These are phyloP conservation scores for Fusarium sp. DNA, from an alignment of 2,329 filamentous ascomycete species.

Conservation along the genomic window DNA sequence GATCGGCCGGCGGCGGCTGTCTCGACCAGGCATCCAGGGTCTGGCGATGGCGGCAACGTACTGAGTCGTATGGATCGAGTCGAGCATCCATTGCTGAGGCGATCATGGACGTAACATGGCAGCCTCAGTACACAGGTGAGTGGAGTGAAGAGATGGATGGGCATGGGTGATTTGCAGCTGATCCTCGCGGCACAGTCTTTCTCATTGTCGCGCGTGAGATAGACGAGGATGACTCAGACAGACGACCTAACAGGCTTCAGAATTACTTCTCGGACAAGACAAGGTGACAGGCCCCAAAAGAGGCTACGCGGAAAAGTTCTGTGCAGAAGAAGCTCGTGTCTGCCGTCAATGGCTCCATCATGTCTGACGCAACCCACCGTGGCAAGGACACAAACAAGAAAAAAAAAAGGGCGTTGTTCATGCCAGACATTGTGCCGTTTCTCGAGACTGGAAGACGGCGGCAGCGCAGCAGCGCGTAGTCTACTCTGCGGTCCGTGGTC, in stretches of 20 bases:
- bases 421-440: conserved; percentile 15
- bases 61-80: not conserved
- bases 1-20: conserved; percentile 17
- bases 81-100: conserved; percentile 11
- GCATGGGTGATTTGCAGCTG: conserved; percentile 35
- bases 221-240: conserved; percentile 42
- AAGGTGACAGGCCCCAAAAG: not conserved
- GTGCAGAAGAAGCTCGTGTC: not conserved
- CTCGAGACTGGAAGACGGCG: conserved; percentile 31
- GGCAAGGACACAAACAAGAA: not conserved
- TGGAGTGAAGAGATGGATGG: conserved; percentile 19
- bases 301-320: not conserved
- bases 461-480: conserved; percentile 24
- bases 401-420: not conserved
- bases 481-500: conserved; percentile 22
- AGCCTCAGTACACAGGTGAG: conserved; percentile 2
- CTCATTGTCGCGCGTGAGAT: conserved; percentile 37
- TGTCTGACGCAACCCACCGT: conserved; percentile 7
- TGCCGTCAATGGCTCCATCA: not conserved
- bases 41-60: conserved; percentile 4
- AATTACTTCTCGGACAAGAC: not conserved
- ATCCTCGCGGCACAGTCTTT: conserved; percentile 33
- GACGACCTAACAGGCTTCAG: conserved; percentile 9
- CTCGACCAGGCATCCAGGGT: not conserved
- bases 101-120: conserved; percentile 8